phyloP scores from a whole-genome alignment of 768 basidiomycete species.

The Hericium alpestre region DNA sequence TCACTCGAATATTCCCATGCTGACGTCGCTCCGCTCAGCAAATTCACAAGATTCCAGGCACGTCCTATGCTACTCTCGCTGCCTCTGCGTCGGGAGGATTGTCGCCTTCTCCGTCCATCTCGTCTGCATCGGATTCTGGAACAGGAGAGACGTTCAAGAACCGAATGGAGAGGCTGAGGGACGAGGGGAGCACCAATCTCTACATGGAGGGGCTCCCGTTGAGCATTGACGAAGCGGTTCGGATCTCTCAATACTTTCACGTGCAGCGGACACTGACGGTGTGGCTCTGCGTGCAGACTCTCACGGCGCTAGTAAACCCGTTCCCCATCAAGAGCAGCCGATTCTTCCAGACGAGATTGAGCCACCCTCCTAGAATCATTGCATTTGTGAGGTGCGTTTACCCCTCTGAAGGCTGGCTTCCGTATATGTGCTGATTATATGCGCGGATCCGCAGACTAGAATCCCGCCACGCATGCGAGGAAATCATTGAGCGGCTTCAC shows the following conservation, averaged over 20 bases:
- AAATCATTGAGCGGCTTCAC: slow-evolving; percentile 67
- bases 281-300: slow-evolving; percentile 30
- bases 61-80: slow-evolving; percentile 36
- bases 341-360: slow-evolving; percentile 71
- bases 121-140: slow-evolving; percentile 2
- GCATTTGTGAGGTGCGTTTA: slow-evolving; percentile 63
- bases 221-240: slow-evolving; percentile 55
- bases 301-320: slow-evolving; percentile 56
- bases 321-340: slow-evolving; percentile 65
- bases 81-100: slow-evolving; percentile 3
- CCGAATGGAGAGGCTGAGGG: slow-evolving; percentile 69
- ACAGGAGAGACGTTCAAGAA: slow-evolving; percentile 47
- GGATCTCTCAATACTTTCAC: slow-evolving; percentile 5
- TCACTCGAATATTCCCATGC: neutral
- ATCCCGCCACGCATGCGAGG: slow-evolving; percentile 60
- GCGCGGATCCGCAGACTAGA: slow-evolving; percentile 41
- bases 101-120: slow-evolving; percentile 4
- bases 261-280: neutral
- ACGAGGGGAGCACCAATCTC: slow-evolving; percentile 59
- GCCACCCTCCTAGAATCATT: slow-evolving; percentile 68
- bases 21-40: slow-evolving; percentile 24
- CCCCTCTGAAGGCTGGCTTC: neutral
- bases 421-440: neutral
- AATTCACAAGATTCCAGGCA: slow-evolving; percentile 79
- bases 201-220: slow-evolving; percentile 78